These are phyloP conservation scores for Lasiosphaeria ovina DNA, from an alignment of 495 filamentous ascomycete species.

Conservation along the genomic window DNA sequence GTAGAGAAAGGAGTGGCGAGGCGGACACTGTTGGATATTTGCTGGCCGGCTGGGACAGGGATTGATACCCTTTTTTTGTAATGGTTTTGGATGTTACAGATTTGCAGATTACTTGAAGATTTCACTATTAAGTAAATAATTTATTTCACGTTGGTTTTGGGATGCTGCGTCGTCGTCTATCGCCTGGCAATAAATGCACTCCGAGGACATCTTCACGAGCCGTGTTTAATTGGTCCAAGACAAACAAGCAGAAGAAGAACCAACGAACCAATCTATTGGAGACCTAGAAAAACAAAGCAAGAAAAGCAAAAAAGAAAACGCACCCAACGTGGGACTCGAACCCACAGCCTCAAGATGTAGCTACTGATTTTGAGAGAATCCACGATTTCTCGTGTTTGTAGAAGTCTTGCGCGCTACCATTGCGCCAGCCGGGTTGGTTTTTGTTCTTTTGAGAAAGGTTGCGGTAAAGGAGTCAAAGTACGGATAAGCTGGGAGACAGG, in stretches of 20 bases:
- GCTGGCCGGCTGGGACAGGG: background rate
- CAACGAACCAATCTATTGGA: background rate
- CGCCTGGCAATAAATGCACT: too few species aligned
- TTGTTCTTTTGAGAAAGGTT: background rate
- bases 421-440: slow-evolving; percentile 22
- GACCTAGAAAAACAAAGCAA: background rate
- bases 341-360: slow-evolving; percentile 26
- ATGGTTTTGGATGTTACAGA: too few species aligned
- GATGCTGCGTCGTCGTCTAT: too few species aligned
- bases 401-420: slow-evolving; percentile 30
- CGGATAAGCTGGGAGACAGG: background rate
- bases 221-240: too few species aligned
- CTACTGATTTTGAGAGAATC: background rate
- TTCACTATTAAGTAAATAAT: too few species aligned
- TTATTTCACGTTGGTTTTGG: too few species aligned
- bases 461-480: background rate
- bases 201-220: too few species aligned
- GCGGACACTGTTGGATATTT: background rate
- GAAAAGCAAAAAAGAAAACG: slow-evolving; percentile 1
- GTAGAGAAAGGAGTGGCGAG: background rate
- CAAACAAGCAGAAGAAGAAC: too few species aligned
- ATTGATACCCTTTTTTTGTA: slow-evolving; percentile 20
- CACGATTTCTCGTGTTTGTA: slow-evolving; percentile 8
- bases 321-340: slow-evolving; percentile 29
- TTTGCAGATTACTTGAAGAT: too few species aligned